These are phyloP conservation scores for Lipomyces orientalis DNA, from an alignment of 805 yeast genomes.

Conservation along the genomic window DNA sequence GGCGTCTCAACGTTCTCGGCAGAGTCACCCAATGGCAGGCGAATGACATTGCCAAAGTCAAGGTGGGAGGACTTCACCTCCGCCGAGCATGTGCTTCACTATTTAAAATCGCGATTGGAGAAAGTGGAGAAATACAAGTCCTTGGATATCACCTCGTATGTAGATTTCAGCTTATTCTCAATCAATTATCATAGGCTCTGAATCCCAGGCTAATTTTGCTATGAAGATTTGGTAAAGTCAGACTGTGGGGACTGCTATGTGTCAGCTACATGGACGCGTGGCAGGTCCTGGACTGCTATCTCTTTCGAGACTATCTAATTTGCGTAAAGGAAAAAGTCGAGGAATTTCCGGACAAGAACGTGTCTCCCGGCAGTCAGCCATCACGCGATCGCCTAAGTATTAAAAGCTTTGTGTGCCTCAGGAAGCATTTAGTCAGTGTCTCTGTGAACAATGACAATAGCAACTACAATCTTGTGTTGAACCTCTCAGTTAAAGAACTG, in stretches of 20 bases:
- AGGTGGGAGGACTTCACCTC: slow-evolving; percentile 1
- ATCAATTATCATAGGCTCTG: background rate
- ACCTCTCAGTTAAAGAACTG: slow-evolving; percentile 5
- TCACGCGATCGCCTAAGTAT: slow-evolving; percentile 8
- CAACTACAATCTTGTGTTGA: slow-evolving; percentile 8
- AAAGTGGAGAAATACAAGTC: slow-evolving; percentile 7
- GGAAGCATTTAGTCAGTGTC: slow-evolving; percentile 16
- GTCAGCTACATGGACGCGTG: slow-evolving; percentile 4
- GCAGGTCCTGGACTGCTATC: slow-evolving; percentile 24
- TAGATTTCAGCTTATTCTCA: background rate
- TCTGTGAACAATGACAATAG: background rate
- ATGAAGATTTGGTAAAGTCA: slow-evolving; percentile 17
- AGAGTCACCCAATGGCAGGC: background rate
- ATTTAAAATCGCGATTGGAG: slow-evolving; percentile 7
- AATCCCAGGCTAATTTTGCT: background rate
- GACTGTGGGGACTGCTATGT: slow-evolving; percentile 20
- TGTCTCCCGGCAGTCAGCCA: slow-evolving; percentile 4
- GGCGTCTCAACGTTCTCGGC: background rate
- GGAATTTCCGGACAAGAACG: background rate
- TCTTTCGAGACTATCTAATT: slow-evolving; percentile 25
- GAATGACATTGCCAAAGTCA: background rate
- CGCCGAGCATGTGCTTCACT: slow-evolving; percentile 14
- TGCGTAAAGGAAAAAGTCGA: slow-evolving; percentile 19
- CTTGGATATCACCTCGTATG: slow-evolving; percentile 6
- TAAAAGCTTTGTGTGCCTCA: slow-evolving; percentile 16